Percentiles rank a stretch among this genome's conserved stretches.
phyloP scores from a whole-genome alignment of 1,284 basidiomycete genomes.

The Rhizopogon hawkerae region DNA sequence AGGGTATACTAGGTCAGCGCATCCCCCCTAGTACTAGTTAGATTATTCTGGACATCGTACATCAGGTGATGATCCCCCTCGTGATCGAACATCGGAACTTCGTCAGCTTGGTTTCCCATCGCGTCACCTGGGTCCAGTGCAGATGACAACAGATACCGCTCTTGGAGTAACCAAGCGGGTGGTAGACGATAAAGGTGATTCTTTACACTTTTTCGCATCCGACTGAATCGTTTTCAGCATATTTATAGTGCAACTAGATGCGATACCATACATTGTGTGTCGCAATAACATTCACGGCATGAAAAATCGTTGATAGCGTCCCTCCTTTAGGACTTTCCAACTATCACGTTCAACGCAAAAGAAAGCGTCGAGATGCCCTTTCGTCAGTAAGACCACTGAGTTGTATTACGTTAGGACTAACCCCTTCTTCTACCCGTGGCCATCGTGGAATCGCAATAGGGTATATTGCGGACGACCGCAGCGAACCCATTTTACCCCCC shows the following conservation, averaged over 20 bases:
- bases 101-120: slow-evolving; percentile 80
- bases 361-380: slow-evolving; percentile 96
- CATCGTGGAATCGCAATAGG: slow-evolving; percentile 30
- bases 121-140: slow-evolving; percentile 74
- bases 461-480: slow-evolving; percentile 46
- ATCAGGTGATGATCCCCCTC: slow-evolving; percentile 81
- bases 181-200: slow-evolving; percentile 66
- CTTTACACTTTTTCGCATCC: slow-evolving; percentile 4
- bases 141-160: slow-evolving; percentile 99
- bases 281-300: not conserved
- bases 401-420: not conserved
- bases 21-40: not conserved
- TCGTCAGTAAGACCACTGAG: slow-evolving; percentile 41
- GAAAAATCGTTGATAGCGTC: not conserved
- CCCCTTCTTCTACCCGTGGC: not conserved
- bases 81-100: slow-evolving; percentile 83
- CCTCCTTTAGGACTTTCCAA: slow-evolving; percentile 65
- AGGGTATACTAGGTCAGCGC: slow-evolving; percentile 56
- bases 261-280: slow-evolving; percentile 67
- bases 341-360: slow-evolving; percentile 71
- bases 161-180: slow-evolving; percentile 88
- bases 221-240: slow-evolving; percentile 2
- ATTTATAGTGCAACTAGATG: slow-evolving; percentile 47
- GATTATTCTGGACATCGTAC: not conserved
- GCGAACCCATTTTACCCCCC: slow-evolving; percentile 69